Evolutionary conservation across 2,329 filamentous ascomycete genomes (phyloP).

Genomic region (Aureobasidium sp.): DNA sequence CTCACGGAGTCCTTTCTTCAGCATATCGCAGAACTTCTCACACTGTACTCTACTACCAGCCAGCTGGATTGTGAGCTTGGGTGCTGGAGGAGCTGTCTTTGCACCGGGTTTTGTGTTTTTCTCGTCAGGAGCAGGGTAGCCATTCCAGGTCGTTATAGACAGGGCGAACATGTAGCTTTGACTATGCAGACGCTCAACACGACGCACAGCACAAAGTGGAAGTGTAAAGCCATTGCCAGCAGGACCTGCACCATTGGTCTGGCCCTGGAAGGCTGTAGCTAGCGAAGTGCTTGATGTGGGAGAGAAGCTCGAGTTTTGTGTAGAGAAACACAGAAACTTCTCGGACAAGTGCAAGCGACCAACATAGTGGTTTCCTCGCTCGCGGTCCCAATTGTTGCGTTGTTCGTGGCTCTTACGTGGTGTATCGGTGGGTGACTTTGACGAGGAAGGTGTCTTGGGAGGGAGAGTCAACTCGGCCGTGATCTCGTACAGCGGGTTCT

Average conservation of each 20-base stretch:
- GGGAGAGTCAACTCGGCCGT: constrained; percentile 92
- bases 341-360: constrained; percentile 96
- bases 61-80: constrained; percentile 92
- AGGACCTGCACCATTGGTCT: constrained; percentile 92
- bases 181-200: constrained; percentile 93
- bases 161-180: constrained; percentile 94
- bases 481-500: constrained; percentile 96
- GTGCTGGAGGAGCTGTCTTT: constrained; percentile 67
- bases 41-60: constrained; percentile 90
- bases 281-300: constrained; percentile 81
- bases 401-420: constrained; percentile 48
- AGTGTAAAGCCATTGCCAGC: constrained; percentile 97
- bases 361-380: constrained; percentile 75
- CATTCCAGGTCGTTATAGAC: constrained; percentile 95
- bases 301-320: constrained; percentile 88
- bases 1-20: constrained; percentile 90
- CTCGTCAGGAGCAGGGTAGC: constrained; percentile 60
- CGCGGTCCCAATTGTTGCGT: constrained; percentile 69
- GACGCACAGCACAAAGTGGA: constrained; percentile 88
- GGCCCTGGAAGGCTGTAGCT: constrained; percentile 88
- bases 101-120: constrained; percentile 39
- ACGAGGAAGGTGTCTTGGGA: constrained; percentile 51
- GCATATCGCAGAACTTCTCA: constrained; percentile 94
- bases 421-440: constrained; percentile 28
- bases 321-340: constrained; percentile 96